These are phyloP conservation scores for Lipomyces lipofer DNA, from an alignment of 805 yeast genomes.

Conservation along the genomic window DNA sequence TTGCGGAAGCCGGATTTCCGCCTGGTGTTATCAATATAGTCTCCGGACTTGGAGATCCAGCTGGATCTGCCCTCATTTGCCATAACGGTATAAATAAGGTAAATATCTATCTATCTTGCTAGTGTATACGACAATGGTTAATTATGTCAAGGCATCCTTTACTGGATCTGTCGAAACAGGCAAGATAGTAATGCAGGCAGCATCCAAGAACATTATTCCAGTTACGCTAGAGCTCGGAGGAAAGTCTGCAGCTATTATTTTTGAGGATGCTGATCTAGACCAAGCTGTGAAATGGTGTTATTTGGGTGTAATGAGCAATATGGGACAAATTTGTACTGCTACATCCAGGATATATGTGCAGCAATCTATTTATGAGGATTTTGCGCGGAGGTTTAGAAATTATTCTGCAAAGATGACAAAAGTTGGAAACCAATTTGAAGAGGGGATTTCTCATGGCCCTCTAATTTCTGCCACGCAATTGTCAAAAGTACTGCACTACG, in stretches of 20 bases:
- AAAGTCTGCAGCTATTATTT: constrained; percentile 87
- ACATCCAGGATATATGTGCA: constrained; percentile 90
- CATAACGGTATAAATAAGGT: constrained; percentile 71
- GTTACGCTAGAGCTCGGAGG: constrained; percentile 95
- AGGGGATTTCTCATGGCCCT: constrained; percentile 79
- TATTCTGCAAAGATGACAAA: constrained; percentile 51
- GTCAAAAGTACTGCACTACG: constrained; percentile 70
- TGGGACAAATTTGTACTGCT: constrained; percentile 96
- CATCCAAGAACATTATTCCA: constrained; percentile 65
- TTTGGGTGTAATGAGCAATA: constrained; percentile 82
- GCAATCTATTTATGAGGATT: constrained; percentile 74
- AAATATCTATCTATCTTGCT: constrained; percentile 37
- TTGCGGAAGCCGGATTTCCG: constrained; percentile 70
- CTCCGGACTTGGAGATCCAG: constrained; percentile 69
- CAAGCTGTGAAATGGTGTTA: constrained; percentile 72
- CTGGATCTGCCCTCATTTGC: constrained; percentile 65
- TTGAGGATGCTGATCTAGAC: constrained; percentile 79
- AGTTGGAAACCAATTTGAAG: constrained; percentile 80
- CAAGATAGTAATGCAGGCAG: constrained; percentile 75
- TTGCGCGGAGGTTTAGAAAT: constrained; percentile 56
- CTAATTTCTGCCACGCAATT: constrained; percentile 79
- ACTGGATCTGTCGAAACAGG: constrained; percentile 95
- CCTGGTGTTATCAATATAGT: constrained; percentile 73
- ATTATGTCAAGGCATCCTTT: constrained; percentile 63
- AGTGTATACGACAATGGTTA: not conserved